Evolutionary conservation across 257 asterid genomes (phyloP).

Genomic region (Jaltomata sinuosa): DNA sequence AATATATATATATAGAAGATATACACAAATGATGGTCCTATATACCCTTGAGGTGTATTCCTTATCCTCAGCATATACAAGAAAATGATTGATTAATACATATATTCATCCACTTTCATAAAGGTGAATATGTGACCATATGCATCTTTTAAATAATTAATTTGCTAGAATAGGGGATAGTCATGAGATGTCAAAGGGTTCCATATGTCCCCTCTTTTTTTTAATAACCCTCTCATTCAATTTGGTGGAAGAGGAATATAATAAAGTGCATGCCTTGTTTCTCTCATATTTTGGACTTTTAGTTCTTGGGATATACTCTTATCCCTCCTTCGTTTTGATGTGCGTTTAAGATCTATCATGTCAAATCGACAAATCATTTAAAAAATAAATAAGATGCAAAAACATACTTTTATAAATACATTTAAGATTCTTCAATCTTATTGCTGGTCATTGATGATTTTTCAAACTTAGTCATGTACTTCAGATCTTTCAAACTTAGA

Average conservation of each 20-base stretch:
- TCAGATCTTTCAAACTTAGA: no score
- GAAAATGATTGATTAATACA: background rate
- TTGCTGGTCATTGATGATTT: background rate
- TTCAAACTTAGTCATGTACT: no score
- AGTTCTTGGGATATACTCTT: background rate
- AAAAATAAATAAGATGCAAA: background rate
- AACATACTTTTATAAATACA: background rate
- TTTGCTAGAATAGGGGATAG: no score
- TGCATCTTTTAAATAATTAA: no score
- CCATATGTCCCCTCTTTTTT: background rate
- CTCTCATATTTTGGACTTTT: background rate
- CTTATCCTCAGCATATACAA: background rate
- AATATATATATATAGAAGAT: no score
- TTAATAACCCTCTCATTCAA: no score
- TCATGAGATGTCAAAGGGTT: background rate
- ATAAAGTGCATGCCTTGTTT: background rate
- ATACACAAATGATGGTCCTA: no score
- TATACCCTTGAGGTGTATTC: background rate
- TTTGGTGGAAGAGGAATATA: background rate
- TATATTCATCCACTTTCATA: no score
- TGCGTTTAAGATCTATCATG: no score
- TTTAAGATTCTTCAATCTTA: no score
- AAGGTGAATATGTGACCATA: no score
- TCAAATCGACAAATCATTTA: background rate
- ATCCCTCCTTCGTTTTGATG: no score